Conservation (phyloP, 176 grass and related monocot genomes). For the Carex scoparia region DNA sequence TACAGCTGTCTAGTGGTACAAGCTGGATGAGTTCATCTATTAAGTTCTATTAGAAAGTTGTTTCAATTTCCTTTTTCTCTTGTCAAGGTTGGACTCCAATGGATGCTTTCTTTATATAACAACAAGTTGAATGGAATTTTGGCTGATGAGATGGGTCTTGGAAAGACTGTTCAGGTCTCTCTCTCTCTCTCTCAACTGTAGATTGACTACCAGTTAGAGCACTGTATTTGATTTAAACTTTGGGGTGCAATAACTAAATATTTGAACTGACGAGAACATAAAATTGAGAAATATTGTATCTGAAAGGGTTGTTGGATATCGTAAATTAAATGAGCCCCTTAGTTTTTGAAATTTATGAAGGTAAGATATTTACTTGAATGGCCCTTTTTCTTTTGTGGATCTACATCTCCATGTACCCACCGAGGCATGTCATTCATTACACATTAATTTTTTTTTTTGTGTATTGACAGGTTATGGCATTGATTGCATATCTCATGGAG, state of each 20-base stretch:
- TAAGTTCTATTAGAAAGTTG: slow-evolving; percentile 4
- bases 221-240: background rate
- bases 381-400: background rate
- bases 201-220: background rate
- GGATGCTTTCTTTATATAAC: slow-evolving; percentile 99
- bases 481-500: slow-evolving; percentile 97
- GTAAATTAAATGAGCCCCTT: background rate
- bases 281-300: background rate
- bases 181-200: slow-evolving; percentile 20
- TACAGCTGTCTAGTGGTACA: background rate
- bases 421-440: slow-evolving; percentile 16
- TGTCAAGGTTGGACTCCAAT: slow-evolving; percentile 88
- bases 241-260: slow-evolving; percentile 14
- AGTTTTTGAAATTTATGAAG: slow-evolving; percentile 2
- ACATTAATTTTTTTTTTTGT: slow-evolving; percentile 1
- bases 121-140: slow-evolving; percentile 99
- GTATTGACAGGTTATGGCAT: slow-evolving; percentile 81
- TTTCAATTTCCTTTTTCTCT: slow-evolving; percentile 18
- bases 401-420: background rate
- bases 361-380: slow-evolving; percentile 10
- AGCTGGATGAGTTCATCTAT: slow-evolving; percentile 9
- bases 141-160: slow-evolving; percentile 99
- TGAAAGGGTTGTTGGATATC: background rate
- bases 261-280: background rate
- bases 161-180: slow-evolving; percentile 95